Base-by-base conservation (phyloP, 768 basidiomycete genomes). In the Serendipita indica region DNA sequence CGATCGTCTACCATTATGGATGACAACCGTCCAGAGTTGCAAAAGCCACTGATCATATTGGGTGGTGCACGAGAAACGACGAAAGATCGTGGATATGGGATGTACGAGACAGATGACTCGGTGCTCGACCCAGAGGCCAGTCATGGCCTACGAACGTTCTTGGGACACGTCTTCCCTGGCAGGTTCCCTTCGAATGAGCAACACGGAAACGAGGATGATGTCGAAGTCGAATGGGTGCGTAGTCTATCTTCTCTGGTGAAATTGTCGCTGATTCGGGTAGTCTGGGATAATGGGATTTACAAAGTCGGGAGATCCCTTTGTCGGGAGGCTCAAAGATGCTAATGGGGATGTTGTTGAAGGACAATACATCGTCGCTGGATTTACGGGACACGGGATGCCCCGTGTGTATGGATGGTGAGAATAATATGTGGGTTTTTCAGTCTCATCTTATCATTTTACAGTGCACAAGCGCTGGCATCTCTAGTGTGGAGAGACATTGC, bases 241-340 rank as follows among this genome's bases (percentile, higher is more conserved):
- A 13, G 1, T 30, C 33, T 56, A 14, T 27, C 39, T 59, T 34
- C 25, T 35, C n/a, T 6, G 6, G 25, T 39, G 22, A 4, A 10
- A 7, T 30, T 16, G 33, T 28, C 12, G 14, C 22, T 35, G n/a
- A 27, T 22, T 33, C 14, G 27, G n/a, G 43, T 63, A 89, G 89
- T 86, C 84, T 0, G 89, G 89, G 0, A 86, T 91, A 41, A 88
- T 88, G 86, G 89, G 80, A 0, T 86, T 72, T 63, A 84, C 87
- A 0, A 72, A 70, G 57, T 71, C 70, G 0, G 71, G 72, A 0
- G 82, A 83, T 65, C 87, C 87, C 0, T 80, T 86, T 57, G 86
- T 89, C 14, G 83, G 84, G 18, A 80, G 80, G 1, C 77, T 85
- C 1, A 60, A 78, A 7, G 71, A 67, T 35, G 54, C 67, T 28